phyloP scores from a whole-genome alignment of 1,284 basidiomycete species.

The Fistulinella cinereoalba region DNA sequence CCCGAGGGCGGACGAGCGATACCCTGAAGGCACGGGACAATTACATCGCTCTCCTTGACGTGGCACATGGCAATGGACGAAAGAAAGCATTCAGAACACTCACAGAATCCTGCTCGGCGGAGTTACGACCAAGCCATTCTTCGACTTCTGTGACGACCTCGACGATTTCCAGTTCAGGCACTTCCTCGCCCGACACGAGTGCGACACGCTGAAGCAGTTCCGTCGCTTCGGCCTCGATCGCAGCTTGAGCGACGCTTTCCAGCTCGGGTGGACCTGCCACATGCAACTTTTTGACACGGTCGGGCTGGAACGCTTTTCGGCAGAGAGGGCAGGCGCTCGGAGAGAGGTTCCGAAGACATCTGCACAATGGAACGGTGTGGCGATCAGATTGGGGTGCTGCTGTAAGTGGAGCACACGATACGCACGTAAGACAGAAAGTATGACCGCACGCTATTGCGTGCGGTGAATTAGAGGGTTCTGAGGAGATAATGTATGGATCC shows the following conservation, averaged over 20 bases:
- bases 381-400: conserved; percentile 8
- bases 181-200: conserved; percentile 43
- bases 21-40: no score
- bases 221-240: conserved; percentile 30
- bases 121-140: conserved; percentile 40
- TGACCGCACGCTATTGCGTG: conserved; percentile 69
- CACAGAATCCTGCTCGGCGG: conserved; percentile 29
- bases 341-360: conserved; percentile 49
- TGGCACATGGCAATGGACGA: not conserved
- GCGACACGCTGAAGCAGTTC: conserved; percentile 47
- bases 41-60: no score
- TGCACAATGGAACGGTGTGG: conserved; percentile 18
- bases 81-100: conserved; percentile 15
- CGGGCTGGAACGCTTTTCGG: conserved; percentile 52
- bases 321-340: conserved; percentile 62
- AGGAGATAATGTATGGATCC: conserved; percentile 49
- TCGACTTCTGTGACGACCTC: conserved; percentile 46
- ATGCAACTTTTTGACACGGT: conserved; percentile 58
- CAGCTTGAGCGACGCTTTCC: conserved; percentile 29
- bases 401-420: conserved; percentile 12
- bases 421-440: conserved; percentile 63
- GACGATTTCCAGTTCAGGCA: conserved; percentile 41
- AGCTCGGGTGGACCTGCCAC: conserved; percentile 46
- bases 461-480: conserved; percentile 47
- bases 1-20: not conserved